Percentiles rank a stretch among this genome's conserved stretches.
These are phyloP conservation scores for Xylaria sp. DNA, from an alignment of 2,329 filamentous ascomycete genomes.

Conservation along the genomic window DNA sequence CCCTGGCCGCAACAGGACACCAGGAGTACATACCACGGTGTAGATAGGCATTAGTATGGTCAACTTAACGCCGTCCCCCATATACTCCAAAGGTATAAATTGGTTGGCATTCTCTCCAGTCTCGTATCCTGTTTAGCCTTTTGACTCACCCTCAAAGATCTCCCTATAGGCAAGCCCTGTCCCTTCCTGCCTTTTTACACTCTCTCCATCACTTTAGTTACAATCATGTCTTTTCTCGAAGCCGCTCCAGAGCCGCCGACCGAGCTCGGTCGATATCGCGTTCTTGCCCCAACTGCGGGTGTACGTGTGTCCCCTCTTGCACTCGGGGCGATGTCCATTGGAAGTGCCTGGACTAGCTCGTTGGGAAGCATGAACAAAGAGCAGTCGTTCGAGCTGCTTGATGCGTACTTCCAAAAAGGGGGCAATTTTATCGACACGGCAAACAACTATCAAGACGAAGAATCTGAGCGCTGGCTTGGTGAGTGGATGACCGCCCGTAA, in stretches of 20 bases:
- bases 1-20: not conserved
- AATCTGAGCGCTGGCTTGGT: conserved; percentile 67
- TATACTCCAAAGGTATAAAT: not conserved
- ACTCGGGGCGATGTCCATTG: conserved; percentile 65
- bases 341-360: conserved; percentile 55
- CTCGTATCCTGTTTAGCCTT: not conserved
- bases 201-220: not conserved
- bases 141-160: not conserved
- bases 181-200: not conserved
- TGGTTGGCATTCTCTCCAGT: not conserved
- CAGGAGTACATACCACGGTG: not conserved
- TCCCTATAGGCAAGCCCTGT: not conserved
- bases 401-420: conserved; percentile 65
- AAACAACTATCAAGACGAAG: conserved; percentile 66
- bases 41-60: not conserved
- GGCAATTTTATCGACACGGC: conserved; percentile 77
- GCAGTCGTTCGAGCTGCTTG: conserved; percentile 65
- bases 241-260: conserved; percentile 56
- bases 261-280: conserved; percentile 62
- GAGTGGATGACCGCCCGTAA: conserved; percentile 63
- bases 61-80: not conserved
- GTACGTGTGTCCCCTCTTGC: conserved; percentile 64
- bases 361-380: conserved; percentile 67
- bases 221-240: conserved; percentile 21
- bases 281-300: conserved; percentile 61